Evolutionary conservation across 257 asterid species (phyloP), one percentile per base, ranked within the genome.

Genomic region (Solanum chaucha): DNA sequence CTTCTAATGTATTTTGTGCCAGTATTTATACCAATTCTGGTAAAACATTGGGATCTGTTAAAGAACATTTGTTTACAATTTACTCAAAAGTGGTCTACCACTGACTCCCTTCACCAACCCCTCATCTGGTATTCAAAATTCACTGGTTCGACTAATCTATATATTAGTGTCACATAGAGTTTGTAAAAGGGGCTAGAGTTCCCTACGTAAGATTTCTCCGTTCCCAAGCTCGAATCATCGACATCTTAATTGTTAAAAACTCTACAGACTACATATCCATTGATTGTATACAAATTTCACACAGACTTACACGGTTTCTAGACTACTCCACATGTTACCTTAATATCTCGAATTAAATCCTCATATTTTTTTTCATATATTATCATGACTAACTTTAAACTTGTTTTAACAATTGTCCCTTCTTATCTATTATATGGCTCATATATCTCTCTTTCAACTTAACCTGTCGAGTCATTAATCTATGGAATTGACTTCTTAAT

Each of bases 201-300:
- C 0, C 20, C 0, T 15, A 15, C 22, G 1, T 6, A 55, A 55
- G 2, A 55, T 55, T 55, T 19, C 2, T 19, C 3, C 10, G 0
- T 19, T 55, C 1, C 3, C 10, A 19, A 19, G 24, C 10, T 2
- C 5, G 24, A 55, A 55, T 19, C 2, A 0, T 55, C 0, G 10
- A 55, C 10, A 19, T 55, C 64, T 55, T 55, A 55, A 3, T 22
- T 59, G 1, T 22, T 59, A 8, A 59, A 59, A 59, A 22, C 28
- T 22, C 5, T 59, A 8, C n/a, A 51, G 8, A 51, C 10, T 58
- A 8, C 10, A 55, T 0, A 55, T 55, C 0, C n/a, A 55, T 55
- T 55, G 64, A 19, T 55, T 19, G 64, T 59, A 59, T 59, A 59
- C 68, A 59, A 59, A 59, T 22, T 59, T 59, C 68, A 55, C 24